Evolutionary conservation across 228 moss, liverwort and hornwort species (phyloP).

Genomic region (Sphagnum magellanicum): DNA sequence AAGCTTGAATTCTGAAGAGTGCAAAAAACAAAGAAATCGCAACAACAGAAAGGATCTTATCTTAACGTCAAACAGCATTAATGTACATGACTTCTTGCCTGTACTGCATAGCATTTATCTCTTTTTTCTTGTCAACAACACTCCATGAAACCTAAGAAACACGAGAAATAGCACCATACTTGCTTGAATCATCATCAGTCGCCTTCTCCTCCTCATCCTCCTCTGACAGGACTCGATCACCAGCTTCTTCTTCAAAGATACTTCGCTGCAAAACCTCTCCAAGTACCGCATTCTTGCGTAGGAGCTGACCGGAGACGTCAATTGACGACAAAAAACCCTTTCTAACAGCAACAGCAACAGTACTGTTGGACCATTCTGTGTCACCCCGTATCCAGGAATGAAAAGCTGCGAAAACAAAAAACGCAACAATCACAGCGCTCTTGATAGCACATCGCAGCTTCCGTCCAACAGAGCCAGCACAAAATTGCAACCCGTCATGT

Average conservation of each 20-base stretch:
- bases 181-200: conserved; percentile 11
- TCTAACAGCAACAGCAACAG: too few species aligned
- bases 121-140: not conserved
- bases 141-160: too few species aligned
- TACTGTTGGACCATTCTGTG: not conserved
- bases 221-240: not conserved
- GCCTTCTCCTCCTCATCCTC: not conserved
- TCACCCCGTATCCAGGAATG: conserved; percentile 23
- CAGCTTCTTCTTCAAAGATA: conserved; percentile 14
- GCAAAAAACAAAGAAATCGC: not conserved
- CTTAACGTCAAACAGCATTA: not conserved
- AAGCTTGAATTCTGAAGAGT: not conserved
- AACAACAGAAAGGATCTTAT: not conserved
- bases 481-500: too few species aligned
- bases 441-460: conserved; percentile 10
- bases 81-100: not conserved
- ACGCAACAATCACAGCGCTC: conserved; percentile 30
- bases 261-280: conserved; percentile 7
- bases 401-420: conserved; percentile 32
- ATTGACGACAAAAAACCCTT: too few species aligned
- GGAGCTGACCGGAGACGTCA: not conserved
- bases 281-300: not conserved
- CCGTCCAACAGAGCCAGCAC: too few species aligned
- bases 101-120: not conserved
- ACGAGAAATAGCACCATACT: conserved; percentile 4